Conservation (phyloP, 2,329 filamentous ascomycete species). For the Fusarium miscanthi region DNA sequence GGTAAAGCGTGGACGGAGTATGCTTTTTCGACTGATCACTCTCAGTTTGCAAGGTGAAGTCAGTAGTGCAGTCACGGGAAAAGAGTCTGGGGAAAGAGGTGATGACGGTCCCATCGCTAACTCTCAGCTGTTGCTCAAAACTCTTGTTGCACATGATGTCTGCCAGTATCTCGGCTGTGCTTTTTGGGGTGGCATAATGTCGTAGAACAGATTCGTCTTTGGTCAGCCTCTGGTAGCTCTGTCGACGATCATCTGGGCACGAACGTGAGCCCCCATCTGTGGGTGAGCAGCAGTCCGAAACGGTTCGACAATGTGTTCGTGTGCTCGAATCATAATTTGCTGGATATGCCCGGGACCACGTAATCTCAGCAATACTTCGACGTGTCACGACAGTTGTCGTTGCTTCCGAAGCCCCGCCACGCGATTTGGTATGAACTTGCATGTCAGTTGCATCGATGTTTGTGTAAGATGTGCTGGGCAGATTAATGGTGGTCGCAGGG, state of each 20-base stretch:
- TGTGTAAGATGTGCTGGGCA: slow-evolving; percentile 48
- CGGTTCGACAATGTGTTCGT: slow-evolving; percentile 16
- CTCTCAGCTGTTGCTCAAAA: slow-evolving; percentile 23
- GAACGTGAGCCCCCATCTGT: slow-evolving; percentile 16
- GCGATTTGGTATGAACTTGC: slow-evolving; percentile 37
- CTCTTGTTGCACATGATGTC: slow-evolving; percentile 35
- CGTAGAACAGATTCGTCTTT: slow-evolving; percentile 31
- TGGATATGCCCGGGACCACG: slow-evolving; percentile 41
- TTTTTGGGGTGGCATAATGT: slow-evolving; percentile 37
- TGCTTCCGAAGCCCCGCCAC: slow-evolving; percentile 28
- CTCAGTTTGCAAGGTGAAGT: slow-evolving; percentile 41
- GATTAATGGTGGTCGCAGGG: slow-evolving; percentile 50
- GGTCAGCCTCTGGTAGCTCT: slow-evolving; percentile 14
- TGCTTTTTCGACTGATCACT: slow-evolving; percentile 24
- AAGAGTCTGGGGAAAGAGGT: slow-evolving; percentile 51
- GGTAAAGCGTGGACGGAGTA: slow-evolving; percentile 38
- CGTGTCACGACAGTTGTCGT: slow-evolving; percentile 47
- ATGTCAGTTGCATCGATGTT: slow-evolving; percentile 37
- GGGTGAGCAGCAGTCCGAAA: slow-evolving; percentile 39
- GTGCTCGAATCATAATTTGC: neutral
- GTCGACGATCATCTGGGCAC: slow-evolving; percentile 22
- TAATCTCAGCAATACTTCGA: slow-evolving; percentile 47
- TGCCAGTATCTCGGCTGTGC: slow-evolving; percentile 32
- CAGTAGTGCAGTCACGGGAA: slow-evolving; percentile 48
- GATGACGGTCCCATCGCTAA: slow-evolving; percentile 43